Conservation (phyloP, 768 basidiomycete genomes). For the Leccinum ochraceum region DNA sequence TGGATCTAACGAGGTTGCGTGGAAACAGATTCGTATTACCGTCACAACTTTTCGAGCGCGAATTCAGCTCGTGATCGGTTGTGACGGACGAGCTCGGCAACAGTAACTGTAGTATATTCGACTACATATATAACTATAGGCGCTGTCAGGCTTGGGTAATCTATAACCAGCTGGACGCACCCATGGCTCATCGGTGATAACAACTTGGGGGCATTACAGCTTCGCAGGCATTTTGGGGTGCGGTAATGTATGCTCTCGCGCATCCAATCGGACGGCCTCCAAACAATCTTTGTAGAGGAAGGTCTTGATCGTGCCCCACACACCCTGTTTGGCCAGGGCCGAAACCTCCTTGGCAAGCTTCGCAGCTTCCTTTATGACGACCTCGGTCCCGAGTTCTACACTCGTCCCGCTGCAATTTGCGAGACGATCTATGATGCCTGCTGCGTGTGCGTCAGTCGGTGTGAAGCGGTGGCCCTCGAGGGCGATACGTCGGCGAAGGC, state of each 20-base stretch:
- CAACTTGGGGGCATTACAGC: constrained; percentile 13
- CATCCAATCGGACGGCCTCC: constrained; percentile 36
- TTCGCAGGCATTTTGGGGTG: constrained; percentile 13
- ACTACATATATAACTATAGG: not conserved
- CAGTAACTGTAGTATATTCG: not conserved
- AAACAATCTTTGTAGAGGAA: constrained; percentile 60
- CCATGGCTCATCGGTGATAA: constrained; percentile 1
- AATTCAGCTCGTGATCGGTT: constrained; percentile 12
- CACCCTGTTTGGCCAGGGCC: constrained; percentile 54
- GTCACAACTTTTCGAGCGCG: not conserved
- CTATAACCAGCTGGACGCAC: constrained; percentile 7
- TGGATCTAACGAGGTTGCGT: constrained; percentile 8
- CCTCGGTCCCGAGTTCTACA: constrained; percentile 57
- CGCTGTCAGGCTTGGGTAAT: constrained; percentile 5
- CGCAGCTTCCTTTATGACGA: constrained; percentile 62
- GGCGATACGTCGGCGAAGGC: constrained; percentile 66
- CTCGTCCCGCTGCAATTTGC: constrained; percentile 30
- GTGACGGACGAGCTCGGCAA: constrained; percentile 1
- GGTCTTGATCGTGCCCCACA: constrained; percentile 73
- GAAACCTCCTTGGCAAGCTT: constrained; percentile 58
- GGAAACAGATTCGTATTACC: constrained; percentile 11
- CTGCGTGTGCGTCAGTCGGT: constrained; percentile 63
- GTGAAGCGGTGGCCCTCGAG: constrained; percentile 82
- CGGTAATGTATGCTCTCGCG: constrained; percentile 12
- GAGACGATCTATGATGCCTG: constrained; percentile 70